Conservation (phyloP, 768 basidiomycete species). For the Termitomyces heimii region DNA sequence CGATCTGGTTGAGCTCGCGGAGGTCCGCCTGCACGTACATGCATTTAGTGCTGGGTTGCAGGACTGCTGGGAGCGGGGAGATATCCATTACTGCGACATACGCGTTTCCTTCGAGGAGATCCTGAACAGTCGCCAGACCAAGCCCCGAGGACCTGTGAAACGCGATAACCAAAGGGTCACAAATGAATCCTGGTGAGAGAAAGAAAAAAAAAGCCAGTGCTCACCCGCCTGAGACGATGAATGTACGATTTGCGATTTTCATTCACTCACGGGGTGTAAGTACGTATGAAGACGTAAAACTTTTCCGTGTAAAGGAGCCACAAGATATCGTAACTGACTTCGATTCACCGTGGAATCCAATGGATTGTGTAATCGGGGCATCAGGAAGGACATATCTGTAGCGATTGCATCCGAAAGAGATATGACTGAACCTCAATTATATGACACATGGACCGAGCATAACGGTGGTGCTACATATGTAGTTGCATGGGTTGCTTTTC, state of each 20-base stretch:
- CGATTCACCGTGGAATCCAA: not conserved
- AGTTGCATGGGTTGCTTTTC: not conserved
- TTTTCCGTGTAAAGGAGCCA: not conserved
- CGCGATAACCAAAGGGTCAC: not conserved
- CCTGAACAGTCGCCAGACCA: constrained; percentile 45
- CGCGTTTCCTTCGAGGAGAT: constrained; percentile 36
- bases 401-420: not conserved
- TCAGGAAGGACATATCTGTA: not conserved
- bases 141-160: constrained; percentile 46
- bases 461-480: not conserved
- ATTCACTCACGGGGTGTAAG: not conserved
- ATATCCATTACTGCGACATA: constrained; percentile 51
- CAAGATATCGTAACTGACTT: not conserved
- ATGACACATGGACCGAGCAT: not conserved
- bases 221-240: not conserved
- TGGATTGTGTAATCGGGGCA: not conserved
- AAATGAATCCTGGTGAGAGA: no score
- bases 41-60: constrained; percentile 19
- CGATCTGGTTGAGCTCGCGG: constrained; percentile 27
- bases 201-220: not conserved
- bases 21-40: constrained; percentile 39
- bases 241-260: not conserved
- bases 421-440: not conserved
- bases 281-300: not conserved
- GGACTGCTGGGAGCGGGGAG: constrained; percentile 25